Evolutionary conservation across 1,284 basidiomycete species (phyloP), one percentile per base, ranked within the genome.

Genomic region (Fomes fomentarius): DNA sequence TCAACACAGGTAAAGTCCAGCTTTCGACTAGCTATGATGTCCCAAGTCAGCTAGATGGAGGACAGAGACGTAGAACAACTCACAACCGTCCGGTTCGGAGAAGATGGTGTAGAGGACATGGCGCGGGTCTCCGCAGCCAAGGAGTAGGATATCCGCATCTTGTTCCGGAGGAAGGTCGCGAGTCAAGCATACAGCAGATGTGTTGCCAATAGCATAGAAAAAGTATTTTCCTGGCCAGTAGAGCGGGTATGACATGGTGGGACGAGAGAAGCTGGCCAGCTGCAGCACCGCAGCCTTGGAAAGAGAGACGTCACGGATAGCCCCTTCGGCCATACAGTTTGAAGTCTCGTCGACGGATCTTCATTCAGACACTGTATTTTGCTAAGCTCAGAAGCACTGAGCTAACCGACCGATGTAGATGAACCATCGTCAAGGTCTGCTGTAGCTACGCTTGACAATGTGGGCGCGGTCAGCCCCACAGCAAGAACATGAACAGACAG

Each of bases 1-100:
- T 86, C 84, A 53, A 78, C 81, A 52, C 84, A 87, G 1, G 84
- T 85, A 50, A 86, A 73, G 58, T 85, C 84, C 11, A 84, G 59
- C 12, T 57, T 66, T 17, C 80, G 74, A 8, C 62, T 48, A 25
- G 55, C 75, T 77, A 12, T 24, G 44, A 52, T 9, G 35, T 61
- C n/a, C 6, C 21, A 38, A 38, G 17, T 22, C 2, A 45, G 40
- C 33, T 49, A 53, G 26, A 52, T 51, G 1, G 24, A 31, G 11
- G 3, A 9, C 11, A 26, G 19, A 15, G 7, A 19, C 3, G 15
- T n/a, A 28, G 26, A 25, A 42, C 4, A 4, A 58, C 60, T 35
- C 35, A 67, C 65, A 55, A 22, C 34, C 17, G 3, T 25, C 11
- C 28, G 24, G 41, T 38, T 49, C 49, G 47, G 22, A 47, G 50